A percentile compares a stretch with the other conserved stretches of the same genome.
phyloP scores from a whole-genome alignment of 257 asterid species.

The Scutellaria baicalensis region DNA sequence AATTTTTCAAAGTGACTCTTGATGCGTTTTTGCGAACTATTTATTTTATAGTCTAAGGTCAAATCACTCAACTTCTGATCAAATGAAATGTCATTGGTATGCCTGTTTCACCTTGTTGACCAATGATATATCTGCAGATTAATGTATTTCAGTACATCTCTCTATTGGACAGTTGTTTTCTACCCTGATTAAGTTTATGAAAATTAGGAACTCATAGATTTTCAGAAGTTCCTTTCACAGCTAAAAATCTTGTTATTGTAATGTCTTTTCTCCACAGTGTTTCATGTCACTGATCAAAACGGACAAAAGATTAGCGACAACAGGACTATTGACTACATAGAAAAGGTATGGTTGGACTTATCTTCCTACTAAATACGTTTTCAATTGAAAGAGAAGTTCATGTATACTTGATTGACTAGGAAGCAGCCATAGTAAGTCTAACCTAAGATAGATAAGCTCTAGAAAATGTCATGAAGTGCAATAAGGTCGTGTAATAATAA shows the following conservation, averaged over 20 bases:
- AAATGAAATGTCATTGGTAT: background rate
- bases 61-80: background rate
- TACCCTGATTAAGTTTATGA: background rate
- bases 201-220: background rate
- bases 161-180: background rate
- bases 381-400: background rate
- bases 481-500: background rate
- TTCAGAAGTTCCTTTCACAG: background rate
- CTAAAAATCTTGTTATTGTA: background rate
- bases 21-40: background rate
- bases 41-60: background rate
- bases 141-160: background rate
- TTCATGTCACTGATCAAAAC: constrained; percentile 92
- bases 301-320: constrained; percentile 73
- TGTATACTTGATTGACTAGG: background rate
- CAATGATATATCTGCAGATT: too few relatives aligned
- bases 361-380: constrained; percentile 1
- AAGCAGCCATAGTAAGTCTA: background rate
- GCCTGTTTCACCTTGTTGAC: background rate
- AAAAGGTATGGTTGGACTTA: constrained; percentile 59
- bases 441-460: background rate
- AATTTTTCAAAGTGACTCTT: background rate
- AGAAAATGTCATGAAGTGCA: background rate
- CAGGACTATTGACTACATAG: constrained; percentile 65
- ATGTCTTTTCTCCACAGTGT: constrained; percentile 47